Conservation (phyloP, 192 early-diverging fungal species). For the Coemansia sp. region DNA sequence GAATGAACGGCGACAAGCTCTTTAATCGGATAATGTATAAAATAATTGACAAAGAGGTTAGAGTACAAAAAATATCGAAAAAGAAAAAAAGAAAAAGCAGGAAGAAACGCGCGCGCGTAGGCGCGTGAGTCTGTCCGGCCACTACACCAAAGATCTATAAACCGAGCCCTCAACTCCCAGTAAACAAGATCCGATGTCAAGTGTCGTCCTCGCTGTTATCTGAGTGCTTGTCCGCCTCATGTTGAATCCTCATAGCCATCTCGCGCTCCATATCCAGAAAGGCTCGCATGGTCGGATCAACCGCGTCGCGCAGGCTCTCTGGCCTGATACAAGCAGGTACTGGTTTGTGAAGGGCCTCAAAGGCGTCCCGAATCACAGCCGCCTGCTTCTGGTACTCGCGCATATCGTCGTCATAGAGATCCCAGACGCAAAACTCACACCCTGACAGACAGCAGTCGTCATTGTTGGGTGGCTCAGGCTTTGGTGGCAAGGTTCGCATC, state of each 20-base stretch:
- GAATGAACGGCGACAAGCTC: not conserved
- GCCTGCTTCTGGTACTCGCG: slow-evolving; percentile 52
- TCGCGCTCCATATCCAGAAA: slow-evolving; percentile 55
- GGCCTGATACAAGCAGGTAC: slow-evolving; percentile 40
- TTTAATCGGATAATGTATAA: not conserved
- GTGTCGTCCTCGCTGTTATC: slow-evolving; percentile 4
- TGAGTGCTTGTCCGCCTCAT: slow-evolving; percentile 28
- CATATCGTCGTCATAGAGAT: slow-evolving; percentile 57
- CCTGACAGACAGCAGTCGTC: slow-evolving; percentile 52
- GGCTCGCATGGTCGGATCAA: slow-evolving; percentile 55
- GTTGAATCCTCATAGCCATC: slow-evolving; percentile 43
- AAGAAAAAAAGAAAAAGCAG: not conserved
- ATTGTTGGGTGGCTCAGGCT: slow-evolving; percentile 51
- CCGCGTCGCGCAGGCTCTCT: slow-evolving; percentile 35
- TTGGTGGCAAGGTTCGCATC: slow-evolving; percentile 46
- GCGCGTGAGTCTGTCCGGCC: not conserved
- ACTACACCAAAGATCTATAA: not conserved
- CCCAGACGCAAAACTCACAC: slow-evolving; percentile 58
- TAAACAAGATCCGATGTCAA: not conserved
- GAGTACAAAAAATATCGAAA: not conserved
- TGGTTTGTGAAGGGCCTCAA: slow-evolving; percentile 29
- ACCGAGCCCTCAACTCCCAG: not conserved
- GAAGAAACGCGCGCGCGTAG: not conserved
- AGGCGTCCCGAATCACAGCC: slow-evolving; percentile 20
- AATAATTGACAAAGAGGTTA: not conserved